Percentiles rank a stretch among this genome's conserved stretches.
These are phyloP conservation scores for Colletotrichum lentis DNA, from an alignment of 2,329 filamentous ascomycete genomes.

Conservation along the genomic window DNA sequence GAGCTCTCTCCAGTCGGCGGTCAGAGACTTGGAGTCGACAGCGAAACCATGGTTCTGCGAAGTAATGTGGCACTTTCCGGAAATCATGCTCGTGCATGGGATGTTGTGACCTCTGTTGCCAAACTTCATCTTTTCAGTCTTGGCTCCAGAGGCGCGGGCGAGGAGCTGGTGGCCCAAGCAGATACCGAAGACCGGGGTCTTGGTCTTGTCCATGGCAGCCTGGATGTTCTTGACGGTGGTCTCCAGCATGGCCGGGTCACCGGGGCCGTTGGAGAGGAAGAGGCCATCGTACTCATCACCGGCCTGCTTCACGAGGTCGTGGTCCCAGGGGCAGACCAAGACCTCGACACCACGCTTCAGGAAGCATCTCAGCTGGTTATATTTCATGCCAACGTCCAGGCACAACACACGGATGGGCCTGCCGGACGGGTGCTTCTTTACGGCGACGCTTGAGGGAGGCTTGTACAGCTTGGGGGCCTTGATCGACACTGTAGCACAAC, in stretches of 20 bases:
- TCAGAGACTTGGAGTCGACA: constrained; percentile 80
- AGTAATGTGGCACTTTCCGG: constrained; percentile 97
- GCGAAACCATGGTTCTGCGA: constrained; percentile 98
- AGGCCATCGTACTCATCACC: constrained; percentile 92
- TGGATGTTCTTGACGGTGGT: constrained; percentile 82
- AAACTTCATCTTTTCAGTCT: constrained; percentile 97
- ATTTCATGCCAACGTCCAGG: constrained; percentile 97
- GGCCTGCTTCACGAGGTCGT: constrained; percentile 81
- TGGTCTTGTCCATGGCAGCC: constrained; percentile 77
- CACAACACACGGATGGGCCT: constrained; percentile 87
- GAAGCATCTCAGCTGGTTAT: constrained; percentile 95
- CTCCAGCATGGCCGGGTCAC: constrained; percentile 88
- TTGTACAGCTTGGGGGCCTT: constrained; percentile 85
- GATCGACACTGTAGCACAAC: constrained; percentile 76
- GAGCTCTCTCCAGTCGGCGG: constrained; percentile 86
- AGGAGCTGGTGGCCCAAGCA: constrained; percentile 95
- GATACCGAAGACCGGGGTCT: constrained; percentile 92
- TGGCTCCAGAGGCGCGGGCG: constrained; percentile 84
- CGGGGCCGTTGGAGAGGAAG: constrained; percentile 97
- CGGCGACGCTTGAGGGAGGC: constrained; percentile 71
- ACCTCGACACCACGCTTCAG: constrained; percentile 92
- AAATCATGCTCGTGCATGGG: constrained; percentile 93
- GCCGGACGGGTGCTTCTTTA: constrained; percentile 85
- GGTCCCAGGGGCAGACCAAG: constrained; percentile 93
- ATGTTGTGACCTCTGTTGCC: constrained; percentile 99